Evolutionary conservation across 2,329 filamentous ascomycete genomes (phyloP).

Genomic region (Lasiodiplodia sp.): DNA sequence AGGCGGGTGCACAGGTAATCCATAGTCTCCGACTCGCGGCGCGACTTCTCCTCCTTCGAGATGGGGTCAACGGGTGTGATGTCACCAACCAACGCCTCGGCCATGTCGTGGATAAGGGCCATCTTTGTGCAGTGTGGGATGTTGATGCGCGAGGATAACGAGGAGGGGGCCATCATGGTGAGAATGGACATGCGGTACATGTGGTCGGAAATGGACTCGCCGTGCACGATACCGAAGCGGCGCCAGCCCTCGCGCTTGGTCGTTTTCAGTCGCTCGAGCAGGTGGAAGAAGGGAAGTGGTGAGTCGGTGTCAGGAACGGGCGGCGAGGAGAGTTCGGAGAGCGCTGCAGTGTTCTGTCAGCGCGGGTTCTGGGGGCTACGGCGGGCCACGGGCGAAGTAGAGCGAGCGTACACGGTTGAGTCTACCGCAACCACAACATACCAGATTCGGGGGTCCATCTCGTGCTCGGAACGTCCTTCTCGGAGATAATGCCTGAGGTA

Average conservation of each 20-base stretch:
- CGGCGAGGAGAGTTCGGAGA: conserved; percentile 67
- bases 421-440: conserved; percentile 43
- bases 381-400: conserved; percentile 6
- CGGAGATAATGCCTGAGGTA: conserved; percentile 45
- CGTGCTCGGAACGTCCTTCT: conserved; percentile 34
- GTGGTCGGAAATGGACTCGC: conserved; percentile 95
- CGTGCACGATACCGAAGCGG: conserved; percentile 76
- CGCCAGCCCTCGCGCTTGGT: conserved; percentile 97
- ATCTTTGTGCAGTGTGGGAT: conserved; percentile 88
- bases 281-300: conserved; percentile 90
- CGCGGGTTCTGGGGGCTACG: not conserved
- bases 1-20: conserved; percentile 81
- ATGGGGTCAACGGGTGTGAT: conserved; percentile 93
- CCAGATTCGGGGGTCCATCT: conserved; percentile 55
- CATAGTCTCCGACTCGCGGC: conserved; percentile 89
- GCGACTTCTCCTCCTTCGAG: conserved; percentile 84
- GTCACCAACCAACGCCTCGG: conserved; percentile 91
- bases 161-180: conserved; percentile 85
- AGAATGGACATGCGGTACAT: conserved; percentile 99
- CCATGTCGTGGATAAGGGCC: conserved; percentile 98
- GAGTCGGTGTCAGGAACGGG: conserved; percentile 70
- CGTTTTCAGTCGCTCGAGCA: conserved; percentile 92
- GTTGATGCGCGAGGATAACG: conserved; percentile 75
- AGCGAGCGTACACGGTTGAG: conserved; percentile 26
- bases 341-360: conserved; percentile 54